Percentiles rank a stretch among this genome's conserved stretches.
phyloP scores from a whole-genome alignment of 208 protist species.

The Trypanosoma lewisi region DNA sequence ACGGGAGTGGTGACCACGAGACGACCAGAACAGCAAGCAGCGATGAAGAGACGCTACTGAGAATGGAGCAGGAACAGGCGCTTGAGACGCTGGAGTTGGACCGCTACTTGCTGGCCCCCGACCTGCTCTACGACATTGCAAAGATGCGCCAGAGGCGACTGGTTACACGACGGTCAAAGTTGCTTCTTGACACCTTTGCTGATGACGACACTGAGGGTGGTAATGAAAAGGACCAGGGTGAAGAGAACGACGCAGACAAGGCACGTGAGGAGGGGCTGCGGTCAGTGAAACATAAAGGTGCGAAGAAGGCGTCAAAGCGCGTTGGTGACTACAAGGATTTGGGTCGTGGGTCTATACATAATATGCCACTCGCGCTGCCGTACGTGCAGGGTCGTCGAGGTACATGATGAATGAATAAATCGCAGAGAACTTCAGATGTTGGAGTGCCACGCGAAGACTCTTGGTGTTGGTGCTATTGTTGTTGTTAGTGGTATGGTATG shows the following conservation, averaged over 20 bases:
- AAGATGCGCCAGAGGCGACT: conserved; percentile 72
- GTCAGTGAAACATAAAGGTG: background rate
- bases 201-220: conserved; percentile 39
- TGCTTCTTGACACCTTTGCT: conserved; percentile 70
- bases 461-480: conserved; percentile 5
- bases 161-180: conserved; percentile 58
- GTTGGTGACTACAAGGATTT: conserved; percentile 54
- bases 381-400: conserved; percentile 69
- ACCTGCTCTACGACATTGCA: conserved; percentile 78
- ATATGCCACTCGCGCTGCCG: conserved; percentile 73
- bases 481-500: background rate
- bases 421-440: no score
- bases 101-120: conserved; percentile 79
- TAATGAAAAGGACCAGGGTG: conserved; percentile 19
- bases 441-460: background rate
- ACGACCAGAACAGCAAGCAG: background rate
- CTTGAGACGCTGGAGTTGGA: conserved; percentile 71
- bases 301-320: conserved; percentile 7
- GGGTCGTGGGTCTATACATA: conserved; percentile 76
- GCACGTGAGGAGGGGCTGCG: conserved; percentile 3
- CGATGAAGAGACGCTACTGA: conserved; percentile 40
- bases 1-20: background rate
- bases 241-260: conserved; percentile 16
- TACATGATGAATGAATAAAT: conserved; percentile 14
- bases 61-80: conserved; percentile 57